These are phyloP conservation scores for Tetrahymena malaccensis DNA, from an alignment of 73 alveolate species.

Conservation along the genomic window DNA sequence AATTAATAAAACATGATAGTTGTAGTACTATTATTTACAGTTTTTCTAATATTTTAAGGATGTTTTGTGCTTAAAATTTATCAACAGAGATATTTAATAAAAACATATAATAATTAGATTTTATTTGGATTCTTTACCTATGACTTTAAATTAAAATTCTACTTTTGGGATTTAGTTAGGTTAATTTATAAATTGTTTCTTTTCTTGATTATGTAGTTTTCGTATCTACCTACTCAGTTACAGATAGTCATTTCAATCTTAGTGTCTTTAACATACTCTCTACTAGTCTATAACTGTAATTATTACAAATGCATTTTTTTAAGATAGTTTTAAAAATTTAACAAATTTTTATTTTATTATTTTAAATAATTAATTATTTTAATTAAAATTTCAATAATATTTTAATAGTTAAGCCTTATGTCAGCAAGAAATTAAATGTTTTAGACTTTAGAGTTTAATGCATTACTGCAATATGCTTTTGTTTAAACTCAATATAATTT, in stretches of 20 bases:
- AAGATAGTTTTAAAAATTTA: too few species aligned
- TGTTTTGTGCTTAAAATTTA: not conserved
- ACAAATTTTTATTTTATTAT: too few species aligned
- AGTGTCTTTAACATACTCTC: too few species aligned
- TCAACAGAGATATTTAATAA: not conserved
- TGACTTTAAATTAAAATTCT: not conserved
- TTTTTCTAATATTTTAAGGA: too few species aligned
- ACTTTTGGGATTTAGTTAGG: not conserved
- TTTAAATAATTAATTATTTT: too few species aligned
- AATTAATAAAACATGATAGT: too few species aligned
- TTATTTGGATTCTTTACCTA: not conserved
- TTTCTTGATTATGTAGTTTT: not conserved
- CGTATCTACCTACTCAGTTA: not conserved
- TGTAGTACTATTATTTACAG: too few species aligned
- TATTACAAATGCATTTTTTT: too few species aligned
- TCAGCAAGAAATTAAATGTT: too few species aligned
- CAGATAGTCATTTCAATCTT: not conserved
- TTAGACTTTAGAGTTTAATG: not conserved
- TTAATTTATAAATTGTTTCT: not conserved
- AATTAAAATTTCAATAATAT: too few species aligned
- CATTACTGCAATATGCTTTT: not conserved
- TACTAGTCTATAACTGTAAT: too few species aligned
- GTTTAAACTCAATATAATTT: not conserved
- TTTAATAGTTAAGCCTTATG: not conserved
- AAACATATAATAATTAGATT: not conserved